Evolutionary conservation across 805 yeast genomes (phyloP).

Genomic region (Lipomyces lipofer): DNA sequence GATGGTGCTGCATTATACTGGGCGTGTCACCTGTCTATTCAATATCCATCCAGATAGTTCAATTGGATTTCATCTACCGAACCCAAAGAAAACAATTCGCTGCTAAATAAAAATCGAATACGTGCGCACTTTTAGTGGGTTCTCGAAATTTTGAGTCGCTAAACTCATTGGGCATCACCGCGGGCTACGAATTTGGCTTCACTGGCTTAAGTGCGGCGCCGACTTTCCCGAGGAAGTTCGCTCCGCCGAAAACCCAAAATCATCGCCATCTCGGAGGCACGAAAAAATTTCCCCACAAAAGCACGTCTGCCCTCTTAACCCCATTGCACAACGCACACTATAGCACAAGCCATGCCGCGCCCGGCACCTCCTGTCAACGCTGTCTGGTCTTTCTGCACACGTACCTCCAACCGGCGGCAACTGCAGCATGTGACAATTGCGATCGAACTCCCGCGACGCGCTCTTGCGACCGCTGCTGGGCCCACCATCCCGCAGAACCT

Average conservation of each 20-base stretch:
- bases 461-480: constrained; percentile 18
- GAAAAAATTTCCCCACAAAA: background rate
- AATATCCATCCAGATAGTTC: too few species aligned
- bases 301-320: background rate
- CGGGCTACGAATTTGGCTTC: background rate
- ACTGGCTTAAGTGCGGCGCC: too few species aligned
- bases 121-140: too few species aligned
- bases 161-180: constrained; percentile 1
- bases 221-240: too few species aligned
- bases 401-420: background rate
- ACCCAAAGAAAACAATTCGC: too few species aligned
- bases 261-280: too few species aligned
- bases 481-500: constrained; percentile 59
- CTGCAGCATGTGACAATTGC: background rate
- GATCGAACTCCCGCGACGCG: constrained; percentile 4
- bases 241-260: too few species aligned
- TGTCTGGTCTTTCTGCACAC: background rate
- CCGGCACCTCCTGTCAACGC: background rate
- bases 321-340: background rate
- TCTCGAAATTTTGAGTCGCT: background rate
- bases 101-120: too few species aligned
- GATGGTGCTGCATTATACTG: constrained; percentile 1
- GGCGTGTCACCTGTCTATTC: background rate
- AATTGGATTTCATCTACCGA: too few species aligned
- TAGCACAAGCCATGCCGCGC: constrained; percentile 10